Base-by-base conservation (phyloP, 371 early-diverging fungal genomes). In the Smittium mucronatum region DNA sequence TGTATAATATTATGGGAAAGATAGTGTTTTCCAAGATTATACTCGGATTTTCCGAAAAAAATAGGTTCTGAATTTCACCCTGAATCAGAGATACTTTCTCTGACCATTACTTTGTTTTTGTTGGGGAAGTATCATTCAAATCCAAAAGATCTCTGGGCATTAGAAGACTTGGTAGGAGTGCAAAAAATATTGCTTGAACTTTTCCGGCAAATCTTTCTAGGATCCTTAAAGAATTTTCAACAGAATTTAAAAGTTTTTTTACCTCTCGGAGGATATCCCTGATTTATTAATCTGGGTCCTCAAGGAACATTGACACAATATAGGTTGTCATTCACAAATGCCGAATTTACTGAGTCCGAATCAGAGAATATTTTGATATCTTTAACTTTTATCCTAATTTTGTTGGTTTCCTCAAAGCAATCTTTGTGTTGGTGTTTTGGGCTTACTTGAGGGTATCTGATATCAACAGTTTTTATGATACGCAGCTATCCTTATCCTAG, bases 391-490 rank as follows among this genome's bases (percentile, higher is more conserved):
- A 78, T 1, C 78, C 78, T 0, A 78, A 73, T 15, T 67, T 63
- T 0, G 34, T 36, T 30, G 77, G 60, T 26, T 78, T 76, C 11
- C 70, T 64, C 29, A 70, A 72, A 64, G 77, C 33, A n/a, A 70
- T 69, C 58, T 63, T 67, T 0, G 75, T 76, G 63, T 30, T 30
- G 58, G 71, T 71, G 35, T 69, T 70, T 2, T n/a, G 17, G 16
- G 26, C 29, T 5, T 2, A 36, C 15, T 29, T 5, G 30, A 31
- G 63, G 16, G 72, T 74, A 29, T 33, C 47, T 59, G 71, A 71
- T 59, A 78, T 35, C 32, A 78, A 58, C n/a, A 78, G 28, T 81
- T 78, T 75, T 81, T 76, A 0, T 79, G 73, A 47, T 81, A 80
- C 29, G 76, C 74, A 2, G 69, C 72, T 16, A 81, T 67, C n/a